Conservation (phyloP, 306 rosid genomes). For the Citrullus colocynthis region DNA sequence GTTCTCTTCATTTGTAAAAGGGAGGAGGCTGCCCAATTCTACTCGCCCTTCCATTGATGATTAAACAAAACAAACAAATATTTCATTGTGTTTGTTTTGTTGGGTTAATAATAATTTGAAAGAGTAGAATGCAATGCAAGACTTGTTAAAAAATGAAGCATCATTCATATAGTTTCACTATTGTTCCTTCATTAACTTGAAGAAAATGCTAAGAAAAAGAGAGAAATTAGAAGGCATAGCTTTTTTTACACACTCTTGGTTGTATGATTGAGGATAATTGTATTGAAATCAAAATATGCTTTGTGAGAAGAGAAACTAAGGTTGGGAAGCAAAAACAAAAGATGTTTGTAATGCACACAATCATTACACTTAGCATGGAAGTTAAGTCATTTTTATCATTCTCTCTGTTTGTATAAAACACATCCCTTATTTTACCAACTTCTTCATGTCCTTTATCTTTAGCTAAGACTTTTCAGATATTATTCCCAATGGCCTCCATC, state of each 20-base stretch:
- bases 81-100: not conserved
- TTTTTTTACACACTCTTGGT: not conserved
- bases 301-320: not conserved
- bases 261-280: not conserved
- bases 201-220: not conserved
- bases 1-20: conserved; percentile 47
- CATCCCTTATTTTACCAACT: not conserved
- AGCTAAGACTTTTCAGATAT: not conserved
- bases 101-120: not conserved
- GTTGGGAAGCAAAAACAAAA: not conserved
- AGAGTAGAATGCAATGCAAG: conserved; percentile 5
- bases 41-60: conserved; percentile 36
- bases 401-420: not conserved
- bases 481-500: conserved; percentile 34
- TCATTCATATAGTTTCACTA: not conserved
- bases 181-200: not conserved
- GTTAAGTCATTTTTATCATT: not conserved
- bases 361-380: conserved; percentile 1
- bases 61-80: not conserved
- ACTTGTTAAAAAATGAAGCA: not conserved
- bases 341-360: conserved; percentile 4
- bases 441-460: conserved; percentile 4
- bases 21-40: conserved; percentile 51
- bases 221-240: not conserved
- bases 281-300: not conserved